A percentile compares a stretch with the other conserved stretches of the same genome.
Conservation (phyloP, 2,329 filamentous ascomycete species). For the Massarina eburnea region DNA sequence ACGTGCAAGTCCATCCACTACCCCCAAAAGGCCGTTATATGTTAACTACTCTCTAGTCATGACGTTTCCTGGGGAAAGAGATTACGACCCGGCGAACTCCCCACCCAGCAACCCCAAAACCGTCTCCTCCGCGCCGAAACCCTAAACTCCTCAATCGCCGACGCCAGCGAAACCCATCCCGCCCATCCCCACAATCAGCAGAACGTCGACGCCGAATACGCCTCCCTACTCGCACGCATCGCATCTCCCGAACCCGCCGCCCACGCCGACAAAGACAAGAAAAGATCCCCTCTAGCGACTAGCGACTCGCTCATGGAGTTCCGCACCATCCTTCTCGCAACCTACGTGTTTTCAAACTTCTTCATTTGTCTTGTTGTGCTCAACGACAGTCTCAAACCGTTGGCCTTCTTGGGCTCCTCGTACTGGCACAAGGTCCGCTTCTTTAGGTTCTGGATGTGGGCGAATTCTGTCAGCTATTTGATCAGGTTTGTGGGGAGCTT, state of each 20-base stretch:
- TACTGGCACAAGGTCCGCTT: constrained; percentile 3
- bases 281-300: neutral
- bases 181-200: neutral
- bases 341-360: constrained; percentile 3
- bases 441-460: constrained; percentile 2
- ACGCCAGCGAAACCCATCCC: neutral
- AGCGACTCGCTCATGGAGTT: constrained; percentile 1
- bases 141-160: neutral
- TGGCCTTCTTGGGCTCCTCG: constrained; percentile 1
- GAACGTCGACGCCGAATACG: neutral
- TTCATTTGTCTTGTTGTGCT: constrained; percentile 3
- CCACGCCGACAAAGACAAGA: neutral
- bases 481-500: neutral
- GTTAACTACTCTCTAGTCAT: too few relatives aligned
- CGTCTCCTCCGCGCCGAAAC: neutral
- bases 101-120: neutral
- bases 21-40: too few relatives aligned
- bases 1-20: too few relatives aligned
- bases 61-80: constrained; percentile 99
- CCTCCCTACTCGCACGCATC: neutral
- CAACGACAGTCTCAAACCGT: constrained; percentile 1
- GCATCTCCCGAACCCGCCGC: neutral
- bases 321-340: neutral
- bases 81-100: constrained; percentile 49
- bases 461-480: neutral